Evolutionary conservation across 1,284 basidiomycete genomes (phyloP).

Genomic region (Hemileia vastatrix): DNA sequence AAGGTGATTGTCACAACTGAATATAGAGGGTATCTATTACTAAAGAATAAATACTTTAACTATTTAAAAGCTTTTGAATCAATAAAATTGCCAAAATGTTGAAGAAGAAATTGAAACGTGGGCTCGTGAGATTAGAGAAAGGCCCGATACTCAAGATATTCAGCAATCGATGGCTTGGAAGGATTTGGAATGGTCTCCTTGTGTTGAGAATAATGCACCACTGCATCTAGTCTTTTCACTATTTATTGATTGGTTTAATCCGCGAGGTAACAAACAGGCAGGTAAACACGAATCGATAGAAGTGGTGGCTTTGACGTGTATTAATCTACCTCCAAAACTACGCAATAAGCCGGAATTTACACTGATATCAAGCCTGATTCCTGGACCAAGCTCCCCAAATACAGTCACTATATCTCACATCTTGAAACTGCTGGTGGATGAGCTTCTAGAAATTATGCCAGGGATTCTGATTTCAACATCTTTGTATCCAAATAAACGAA

Average conservation of each 20-base stretch:
- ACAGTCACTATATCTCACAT: background rate
- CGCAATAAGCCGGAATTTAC: background rate
- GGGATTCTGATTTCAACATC: constrained; percentile 1
- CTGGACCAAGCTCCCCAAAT: constrained; percentile 3
- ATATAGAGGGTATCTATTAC: too few relatives aligned
- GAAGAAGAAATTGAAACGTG: too few relatives aligned
- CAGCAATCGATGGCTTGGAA: constrained; percentile 4
- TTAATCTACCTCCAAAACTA: background rate
- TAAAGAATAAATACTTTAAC: too few relatives aligned
- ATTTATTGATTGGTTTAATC: constrained; percentile 4
- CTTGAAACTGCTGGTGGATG: background rate
- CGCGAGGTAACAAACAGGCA: background rate
- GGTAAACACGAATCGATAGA: background rate
- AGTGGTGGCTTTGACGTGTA: background rate
- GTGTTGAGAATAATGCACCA: background rate
- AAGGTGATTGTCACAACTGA: too few relatives aligned
- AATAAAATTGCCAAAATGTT: too few relatives aligned
- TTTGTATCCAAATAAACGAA: background rate
- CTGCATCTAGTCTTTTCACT: constrained; percentile 2
- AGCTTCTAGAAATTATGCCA: background rate
- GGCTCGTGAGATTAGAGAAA: too few relatives aligned
- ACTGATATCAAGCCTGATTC: background rate
- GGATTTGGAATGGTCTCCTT: background rate
- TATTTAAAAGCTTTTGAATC: too few relatives aligned
- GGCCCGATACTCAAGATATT: too few relatives aligned